Evolutionary conservation across 2,329 filamentous ascomycete genomes (phyloP).

Genomic region (Berkeleyomyces rouxiae): DNA sequence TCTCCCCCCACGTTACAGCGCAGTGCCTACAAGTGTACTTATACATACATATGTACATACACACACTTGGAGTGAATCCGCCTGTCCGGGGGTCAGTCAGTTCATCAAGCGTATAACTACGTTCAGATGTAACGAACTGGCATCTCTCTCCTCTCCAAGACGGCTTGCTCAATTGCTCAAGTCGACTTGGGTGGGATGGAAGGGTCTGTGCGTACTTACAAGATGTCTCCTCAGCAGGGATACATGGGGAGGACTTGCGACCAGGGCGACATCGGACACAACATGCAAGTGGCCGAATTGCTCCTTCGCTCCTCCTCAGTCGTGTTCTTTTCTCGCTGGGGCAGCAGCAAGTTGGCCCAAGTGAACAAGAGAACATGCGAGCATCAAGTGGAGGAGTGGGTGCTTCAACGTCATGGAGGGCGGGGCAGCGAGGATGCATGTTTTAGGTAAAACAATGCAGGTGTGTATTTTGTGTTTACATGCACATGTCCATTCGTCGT

Average conservation of each 20-base stretch:
- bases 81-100: neutral
- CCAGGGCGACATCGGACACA: conserved; percentile 1
- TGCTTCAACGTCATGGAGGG: neutral
- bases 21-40: neutral
- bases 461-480: neutral
- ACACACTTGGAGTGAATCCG: neutral
- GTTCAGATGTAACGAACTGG: too few relatives aligned
- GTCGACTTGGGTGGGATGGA: neutral
- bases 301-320: neutral
- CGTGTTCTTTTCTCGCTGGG: neutral
- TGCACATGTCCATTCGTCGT: neutral
- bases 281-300: neutral
- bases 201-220: conserved; percentile 1
- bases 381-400: neutral
- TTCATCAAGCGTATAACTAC: too few relatives aligned
- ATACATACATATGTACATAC: too few relatives aligned
- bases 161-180: neutral
- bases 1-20: neutral
- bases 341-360: neutral
- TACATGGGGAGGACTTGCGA: neutral
- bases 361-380: too few relatives aligned
- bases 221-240: neutral
- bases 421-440: neutral
- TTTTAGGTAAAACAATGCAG: conserved; percentile 3
- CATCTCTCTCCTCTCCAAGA: neutral